Conservation (phyloP, 257 asterid species). For the Salvia rosmarinus region DNA sequence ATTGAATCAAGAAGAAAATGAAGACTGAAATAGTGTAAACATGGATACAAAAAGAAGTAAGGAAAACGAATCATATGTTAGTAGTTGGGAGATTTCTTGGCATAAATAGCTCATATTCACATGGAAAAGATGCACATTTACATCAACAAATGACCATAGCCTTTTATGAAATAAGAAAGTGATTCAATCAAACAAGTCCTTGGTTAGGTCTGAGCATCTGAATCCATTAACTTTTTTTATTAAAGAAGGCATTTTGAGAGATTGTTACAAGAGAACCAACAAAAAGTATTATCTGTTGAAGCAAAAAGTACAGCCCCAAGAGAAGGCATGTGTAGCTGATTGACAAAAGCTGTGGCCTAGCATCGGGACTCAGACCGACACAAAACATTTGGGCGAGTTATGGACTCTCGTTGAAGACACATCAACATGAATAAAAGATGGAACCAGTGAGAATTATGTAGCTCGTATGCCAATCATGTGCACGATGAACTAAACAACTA, state of each 20-base stretch:
- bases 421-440: constrained; percentile 3
- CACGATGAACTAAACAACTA: not conserved
- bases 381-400: not conserved
- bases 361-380: not conserved
- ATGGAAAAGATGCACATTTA: constrained; percentile 20
- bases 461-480: constrained; percentile 14
- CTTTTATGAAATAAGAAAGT: not conserved
- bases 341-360: constrained; percentile 1
- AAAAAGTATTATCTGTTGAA: not conserved
- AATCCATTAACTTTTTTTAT: not conserved
- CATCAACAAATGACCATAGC: not conserved
- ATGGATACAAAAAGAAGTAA: constrained; percentile 10
- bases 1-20: constrained; percentile 10
- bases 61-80: not conserved
- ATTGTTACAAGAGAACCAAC: not conserved
- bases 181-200: constrained; percentile 6
- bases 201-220: not conserved
- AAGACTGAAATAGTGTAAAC: constrained; percentile 11
- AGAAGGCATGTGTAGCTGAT: not conserved
- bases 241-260: not conserved
- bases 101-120: constrained; percentile 22
- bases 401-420: not conserved
- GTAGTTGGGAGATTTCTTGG: constrained; percentile 8
- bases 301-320: not conserved
- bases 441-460: not conserved